Percentiles rank a stretch among this genome's conserved stretches.
phyloP scores from a whole-genome alignment of 2,329 filamentous ascomycete genomes.

The Venturia nashicola region DNA sequence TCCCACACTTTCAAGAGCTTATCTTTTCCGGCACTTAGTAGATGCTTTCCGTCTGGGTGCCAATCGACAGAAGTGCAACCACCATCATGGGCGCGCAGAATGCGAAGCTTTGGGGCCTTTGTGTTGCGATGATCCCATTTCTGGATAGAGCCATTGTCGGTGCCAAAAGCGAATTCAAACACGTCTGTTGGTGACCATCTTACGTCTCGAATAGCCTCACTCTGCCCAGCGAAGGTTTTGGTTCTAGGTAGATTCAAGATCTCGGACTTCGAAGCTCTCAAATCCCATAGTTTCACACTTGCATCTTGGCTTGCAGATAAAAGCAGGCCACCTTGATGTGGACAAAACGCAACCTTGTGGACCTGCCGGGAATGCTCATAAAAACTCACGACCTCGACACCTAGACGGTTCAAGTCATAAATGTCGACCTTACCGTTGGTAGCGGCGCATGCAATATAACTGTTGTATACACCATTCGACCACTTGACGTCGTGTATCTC shows the following conservation, averaged over 20 bases:
- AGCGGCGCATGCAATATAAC: constrained; percentile 50
- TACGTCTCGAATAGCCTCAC: constrained; percentile 49
- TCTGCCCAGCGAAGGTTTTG: constrained; percentile 42
- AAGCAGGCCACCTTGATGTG: constrained; percentile 45
- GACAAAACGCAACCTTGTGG: constrained; percentile 53
- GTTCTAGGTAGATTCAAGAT: constrained; percentile 42
- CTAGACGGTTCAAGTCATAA: constrained; percentile 50
- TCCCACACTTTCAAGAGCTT: constrained; percentile 52
- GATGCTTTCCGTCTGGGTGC: constrained; percentile 54
- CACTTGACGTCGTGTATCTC: constrained; percentile 55
- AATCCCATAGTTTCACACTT: constrained; percentile 52
- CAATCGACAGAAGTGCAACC: constrained; percentile 52
- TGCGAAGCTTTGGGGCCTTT: constrained; percentile 44
- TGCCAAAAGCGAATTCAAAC: constrained; percentile 50
- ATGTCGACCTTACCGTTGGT: constrained; percentile 53
- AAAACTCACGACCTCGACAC: constrained; percentile 48
- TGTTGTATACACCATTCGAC: constrained; percentile 49
- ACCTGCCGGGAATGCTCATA: constrained; percentile 55
- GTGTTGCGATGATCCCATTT: constrained; percentile 50
- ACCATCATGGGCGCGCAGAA: constrained; percentile 45
- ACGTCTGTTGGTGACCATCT: constrained; percentile 53
- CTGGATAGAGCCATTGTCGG: constrained; percentile 51
- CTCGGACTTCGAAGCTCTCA: constrained; percentile 41
- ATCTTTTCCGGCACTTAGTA: constrained; percentile 50
- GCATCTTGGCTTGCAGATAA: constrained; percentile 54